Evolutionary conservation across 768 basidiomycete genomes (phyloP).

Genomic region (Tulasnella calospora): DNA sequence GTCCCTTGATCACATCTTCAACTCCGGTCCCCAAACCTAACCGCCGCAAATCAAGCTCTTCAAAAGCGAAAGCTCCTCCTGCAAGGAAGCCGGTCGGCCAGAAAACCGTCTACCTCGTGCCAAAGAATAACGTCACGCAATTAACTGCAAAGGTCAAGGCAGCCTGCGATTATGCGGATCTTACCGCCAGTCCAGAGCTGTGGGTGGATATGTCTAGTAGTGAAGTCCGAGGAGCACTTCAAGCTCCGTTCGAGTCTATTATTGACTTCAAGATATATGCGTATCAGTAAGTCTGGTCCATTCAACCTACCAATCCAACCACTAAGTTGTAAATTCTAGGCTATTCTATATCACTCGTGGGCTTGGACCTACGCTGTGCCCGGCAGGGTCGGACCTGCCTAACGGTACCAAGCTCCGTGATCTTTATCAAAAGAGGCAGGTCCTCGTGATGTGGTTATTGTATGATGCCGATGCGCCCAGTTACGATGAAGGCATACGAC

Average conservation of each 20-base stretch:
- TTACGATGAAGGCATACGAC: neutral
- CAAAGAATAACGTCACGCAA: neutral
- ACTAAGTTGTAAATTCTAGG: neutral
- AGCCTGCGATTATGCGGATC: neutral
- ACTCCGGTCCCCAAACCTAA: neutral
- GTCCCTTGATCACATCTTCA: neutral
- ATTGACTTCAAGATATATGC: neutral
- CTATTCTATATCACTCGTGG: neutral
- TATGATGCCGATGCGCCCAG: neutral
- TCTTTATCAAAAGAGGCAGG: neutral
- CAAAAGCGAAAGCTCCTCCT: neutral
- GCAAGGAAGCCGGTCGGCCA: neutral
- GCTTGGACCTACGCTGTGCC: neutral
- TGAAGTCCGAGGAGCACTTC: neutral
- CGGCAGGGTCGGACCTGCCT: neutral
- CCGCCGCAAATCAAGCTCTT: neutral
- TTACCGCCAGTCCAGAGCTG: neutral
- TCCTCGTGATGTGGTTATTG: neutral
- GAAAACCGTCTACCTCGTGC: neutral
- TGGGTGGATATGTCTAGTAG: neutral
- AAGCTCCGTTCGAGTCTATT: neutral
- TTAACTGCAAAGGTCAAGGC: neutral
- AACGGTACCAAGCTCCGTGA: neutral
- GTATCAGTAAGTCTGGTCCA: neutral
- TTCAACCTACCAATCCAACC: neutral